Conservation (phyloP, 2,329 filamentous ascomycete genomes). For the Verticillium tricorpus region DNA sequence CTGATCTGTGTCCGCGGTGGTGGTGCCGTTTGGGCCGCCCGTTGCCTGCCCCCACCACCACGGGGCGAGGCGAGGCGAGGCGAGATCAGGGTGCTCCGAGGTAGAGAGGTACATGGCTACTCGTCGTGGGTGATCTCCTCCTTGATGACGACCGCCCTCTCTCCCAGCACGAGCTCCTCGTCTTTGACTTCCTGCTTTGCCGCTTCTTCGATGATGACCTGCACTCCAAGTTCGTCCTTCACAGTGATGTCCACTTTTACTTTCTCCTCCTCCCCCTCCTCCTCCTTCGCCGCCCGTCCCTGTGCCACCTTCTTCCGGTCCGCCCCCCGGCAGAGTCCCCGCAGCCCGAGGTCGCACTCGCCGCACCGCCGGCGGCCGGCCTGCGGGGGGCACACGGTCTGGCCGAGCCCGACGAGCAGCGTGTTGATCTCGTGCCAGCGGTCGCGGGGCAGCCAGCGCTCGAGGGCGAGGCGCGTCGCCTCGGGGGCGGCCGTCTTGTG, state of each 20-base stretch:
- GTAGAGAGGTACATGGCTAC: neutral
- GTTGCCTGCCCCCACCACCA: neutral
- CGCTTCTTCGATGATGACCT: slow-evolving; percentile 19
- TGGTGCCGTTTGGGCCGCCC: too few species aligned
- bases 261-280: slow-evolving; percentile 4
- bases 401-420: slow-evolving; percentile 81
- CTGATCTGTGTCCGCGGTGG: too few species aligned
- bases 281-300: slow-evolving; percentile 43
- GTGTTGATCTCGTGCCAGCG: slow-evolving; percentile 92
- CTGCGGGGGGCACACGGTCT: slow-evolving; percentile 73
- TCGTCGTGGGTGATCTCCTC: neutral
- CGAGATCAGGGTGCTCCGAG: neutral
- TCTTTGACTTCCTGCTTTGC: neutral
- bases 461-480: slow-evolving; percentile 69
- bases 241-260: slow-evolving; percentile 8
- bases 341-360: slow-evolving; percentile 74
- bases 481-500: slow-evolving; percentile 77
- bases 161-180: neutral
- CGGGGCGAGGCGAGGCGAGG: too few species aligned
- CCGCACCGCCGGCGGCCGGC: slow-evolving; percentile 71
- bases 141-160: neutral
- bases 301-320: slow-evolving; percentile 59
- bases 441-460: slow-evolving; percentile 79
- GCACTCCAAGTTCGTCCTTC: slow-evolving; percentile 24
- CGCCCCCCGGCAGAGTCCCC: slow-evolving; percentile 71